These are phyloP conservation scores for Aspergillus spinulosporus DNA, from an alignment of 2,329 filamentous ascomycete genomes.

Conservation along the genomic window DNA sequence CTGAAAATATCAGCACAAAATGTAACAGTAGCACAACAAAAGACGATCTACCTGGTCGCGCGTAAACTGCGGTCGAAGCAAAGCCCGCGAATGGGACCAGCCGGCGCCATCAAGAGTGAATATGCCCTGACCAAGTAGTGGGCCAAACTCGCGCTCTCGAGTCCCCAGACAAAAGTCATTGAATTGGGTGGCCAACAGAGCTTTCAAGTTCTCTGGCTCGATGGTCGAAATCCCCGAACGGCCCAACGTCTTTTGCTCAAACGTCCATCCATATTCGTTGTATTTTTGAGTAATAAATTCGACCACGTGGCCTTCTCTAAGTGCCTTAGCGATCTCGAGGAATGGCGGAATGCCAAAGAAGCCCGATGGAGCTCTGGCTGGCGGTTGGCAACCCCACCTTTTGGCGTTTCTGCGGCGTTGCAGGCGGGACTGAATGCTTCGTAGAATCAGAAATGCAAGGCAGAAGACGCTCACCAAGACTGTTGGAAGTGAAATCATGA, in stretches of 20 bases:
- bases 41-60: constrained; percentile 65
- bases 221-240: constrained; percentile 30
- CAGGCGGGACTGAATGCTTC: constrained; percentile 24
- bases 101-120: constrained; percentile 70
- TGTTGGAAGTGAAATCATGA: constrained; percentile 27
- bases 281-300: constrained; percentile 31
- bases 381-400: constrained; percentile 29
- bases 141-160: constrained; percentile 64
- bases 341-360: constrained; percentile 31
- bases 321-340: constrained; percentile 25
- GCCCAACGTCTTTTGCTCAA: constrained; percentile 24
- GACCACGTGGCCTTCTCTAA: constrained; percentile 33
- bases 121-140: constrained; percentile 51
- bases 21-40: not conserved
- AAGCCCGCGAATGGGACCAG: constrained; percentile 76
- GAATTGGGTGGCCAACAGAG: constrained; percentile 80
- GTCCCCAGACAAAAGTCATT: constrained; percentile 77
- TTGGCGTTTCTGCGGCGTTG: constrained; percentile 29
- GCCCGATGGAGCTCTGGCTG: constrained; percentile 11
- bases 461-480: constrained; percentile 24
- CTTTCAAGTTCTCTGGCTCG: constrained; percentile 70
- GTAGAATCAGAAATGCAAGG: constrained; percentile 26
- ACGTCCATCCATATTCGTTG: constrained; percentile 28
- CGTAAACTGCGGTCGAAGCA: constrained; percentile 84
- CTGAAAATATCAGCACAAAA: constrained; percentile 12